Evolutionary conservation across 1,284 basidiomycete species (phyloP).

Genomic region (Caloboletus firmus): DNA sequence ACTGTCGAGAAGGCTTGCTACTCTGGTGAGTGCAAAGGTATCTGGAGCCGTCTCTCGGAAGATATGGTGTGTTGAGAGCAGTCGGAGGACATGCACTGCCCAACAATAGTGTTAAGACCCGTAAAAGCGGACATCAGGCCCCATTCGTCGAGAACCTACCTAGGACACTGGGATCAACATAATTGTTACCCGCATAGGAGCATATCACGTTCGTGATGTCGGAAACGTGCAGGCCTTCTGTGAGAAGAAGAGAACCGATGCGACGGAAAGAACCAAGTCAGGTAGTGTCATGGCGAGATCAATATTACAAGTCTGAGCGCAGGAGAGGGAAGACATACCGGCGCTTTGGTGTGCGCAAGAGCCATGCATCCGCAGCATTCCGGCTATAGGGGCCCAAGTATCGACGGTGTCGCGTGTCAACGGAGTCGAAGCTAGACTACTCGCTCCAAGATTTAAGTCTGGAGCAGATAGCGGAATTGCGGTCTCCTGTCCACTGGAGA

Average conservation of each 20-base stretch:
- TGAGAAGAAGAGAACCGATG: not conserved
- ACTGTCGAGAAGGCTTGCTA: slow-evolving; percentile 65
- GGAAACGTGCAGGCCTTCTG: slow-evolving; percentile 54
- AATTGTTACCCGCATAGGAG: slow-evolving; percentile 17
- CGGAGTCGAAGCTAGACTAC: not conserved
- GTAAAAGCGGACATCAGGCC: not conserved
- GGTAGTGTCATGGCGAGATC: not conserved
- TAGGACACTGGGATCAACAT: slow-evolving; percentile 23
- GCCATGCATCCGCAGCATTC: not conserved
- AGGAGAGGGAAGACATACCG: slow-evolving; percentile 8
- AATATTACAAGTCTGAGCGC: not conserved
- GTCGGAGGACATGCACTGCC: slow-evolving; percentile 45
- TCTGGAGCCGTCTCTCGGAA: slow-evolving; percentile 62
- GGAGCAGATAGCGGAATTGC: not conserved
- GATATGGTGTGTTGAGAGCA: slow-evolving; percentile 72
- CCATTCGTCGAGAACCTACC: slow-evolving; percentile 8
- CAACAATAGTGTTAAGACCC: not conserved
- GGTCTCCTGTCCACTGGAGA: not conserved
- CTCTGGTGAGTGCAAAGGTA: slow-evolving; percentile 65
- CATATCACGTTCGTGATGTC: slow-evolving; percentile 55
- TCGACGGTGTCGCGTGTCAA: not conserved
- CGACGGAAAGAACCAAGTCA: not conserved
- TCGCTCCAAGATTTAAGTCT: not conserved
- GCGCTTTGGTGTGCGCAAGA: not conserved
- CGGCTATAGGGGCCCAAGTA: not conserved